Evolutionary conservation across 2,329 filamentous ascomycete genomes (phyloP).

Genomic region (Phaeophleospora eucalypticola): DNA sequence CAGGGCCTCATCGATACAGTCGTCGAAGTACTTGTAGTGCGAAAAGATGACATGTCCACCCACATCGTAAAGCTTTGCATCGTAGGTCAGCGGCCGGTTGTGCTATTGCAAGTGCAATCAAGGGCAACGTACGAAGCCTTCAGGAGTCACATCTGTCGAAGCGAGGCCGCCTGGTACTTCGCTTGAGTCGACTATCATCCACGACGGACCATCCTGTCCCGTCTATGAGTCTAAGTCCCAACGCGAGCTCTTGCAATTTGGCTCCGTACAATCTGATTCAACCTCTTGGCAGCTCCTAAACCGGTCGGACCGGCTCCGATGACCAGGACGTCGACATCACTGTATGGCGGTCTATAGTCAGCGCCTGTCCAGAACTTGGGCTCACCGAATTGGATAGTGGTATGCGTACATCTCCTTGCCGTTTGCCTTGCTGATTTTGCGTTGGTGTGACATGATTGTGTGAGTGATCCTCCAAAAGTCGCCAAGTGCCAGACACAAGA

Average conservation of each 20-base stretch:
- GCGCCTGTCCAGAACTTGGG: too few relatives aligned
- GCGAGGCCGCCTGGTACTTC: conserved; percentile 93
- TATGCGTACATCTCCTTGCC: conserved; percentile 56
- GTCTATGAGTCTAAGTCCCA: conserved; percentile 3
- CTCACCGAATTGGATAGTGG: too few relatives aligned
- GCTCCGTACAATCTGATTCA: conserved; percentile 81
- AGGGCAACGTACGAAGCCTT: conserved; percentile 85
- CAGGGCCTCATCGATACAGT: conserved; percentile 94
- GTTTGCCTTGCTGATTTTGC: conserved; percentile 32
- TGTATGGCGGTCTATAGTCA: too few relatives aligned
- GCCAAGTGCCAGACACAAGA: too few relatives aligned
- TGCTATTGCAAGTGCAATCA: neutral
- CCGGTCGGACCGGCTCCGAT: conserved; percentile 97
- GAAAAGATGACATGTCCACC: conserved; percentile 98
- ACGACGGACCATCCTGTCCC: conserved; percentile 79
- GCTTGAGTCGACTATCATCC: conserved; percentile 88
- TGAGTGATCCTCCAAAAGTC: too few relatives aligned
- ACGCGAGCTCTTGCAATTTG: neutral
- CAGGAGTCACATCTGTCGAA: conserved; percentile 87
- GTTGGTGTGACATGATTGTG: too few relatives aligned
- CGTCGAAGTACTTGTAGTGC: conserved; percentile 99
- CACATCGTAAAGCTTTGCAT: conserved; percentile 84
- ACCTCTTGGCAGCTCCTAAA: conserved; percentile 93
- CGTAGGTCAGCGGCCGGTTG: too few relatives aligned
- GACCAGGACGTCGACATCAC: conserved; percentile 94